A percentile compares a stretch with the other conserved stretches of the same genome.
phyloP scores from a whole-genome alignment of 768 basidiomycete genomes.

The Collybia sp. region DNA sequence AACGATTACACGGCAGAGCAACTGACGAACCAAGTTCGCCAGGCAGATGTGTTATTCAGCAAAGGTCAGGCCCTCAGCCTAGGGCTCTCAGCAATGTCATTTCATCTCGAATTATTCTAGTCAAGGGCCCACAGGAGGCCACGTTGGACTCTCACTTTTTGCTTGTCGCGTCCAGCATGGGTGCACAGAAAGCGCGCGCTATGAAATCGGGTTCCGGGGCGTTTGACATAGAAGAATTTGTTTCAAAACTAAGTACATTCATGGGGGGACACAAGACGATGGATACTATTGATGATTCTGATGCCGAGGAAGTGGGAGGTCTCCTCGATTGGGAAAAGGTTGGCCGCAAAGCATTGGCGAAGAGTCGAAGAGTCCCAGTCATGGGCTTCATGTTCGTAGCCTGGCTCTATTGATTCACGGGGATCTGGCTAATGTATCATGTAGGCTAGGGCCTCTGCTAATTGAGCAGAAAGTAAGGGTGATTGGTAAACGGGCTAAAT shows the following conservation, averaged over 20 bases:
- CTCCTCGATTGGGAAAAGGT: conserved; percentile 82
- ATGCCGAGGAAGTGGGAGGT: conserved; percentile 47
- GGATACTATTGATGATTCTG: conserved; percentile 45
- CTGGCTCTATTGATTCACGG: not conserved
- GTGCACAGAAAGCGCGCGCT: conserved; percentile 83
- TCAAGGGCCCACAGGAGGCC: conserved; percentile 83
- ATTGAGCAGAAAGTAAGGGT: conserved; percentile 80
- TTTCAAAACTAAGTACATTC: conserved; percentile 65
- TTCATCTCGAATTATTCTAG: conserved; percentile 25
- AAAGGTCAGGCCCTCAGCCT: conserved; percentile 39
- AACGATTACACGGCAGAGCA: conserved; percentile 54
- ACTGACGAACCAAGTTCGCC: conserved; percentile 48
- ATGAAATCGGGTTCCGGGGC: conserved; percentile 85
- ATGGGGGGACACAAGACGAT: conserved; percentile 65
- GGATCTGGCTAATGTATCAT: conserved; percentile 8
- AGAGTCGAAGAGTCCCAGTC: conserved; percentile 73
- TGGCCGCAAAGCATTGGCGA: conserved; percentile 78
- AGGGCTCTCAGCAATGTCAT: not conserved
- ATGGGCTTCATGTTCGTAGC: conserved; percentile 78
- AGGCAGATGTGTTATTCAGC: conserved; percentile 58
- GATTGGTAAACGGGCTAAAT: conserved; percentile 52
- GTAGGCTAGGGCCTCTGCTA: conserved; percentile 87
- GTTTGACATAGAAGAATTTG: conserved; percentile 91
- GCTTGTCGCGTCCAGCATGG: conserved; percentile 69
- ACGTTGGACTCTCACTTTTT: conserved; percentile 86